Conservation (phyloP, 257 asterid genomes). For the Solanum verrucosum region DNA sequence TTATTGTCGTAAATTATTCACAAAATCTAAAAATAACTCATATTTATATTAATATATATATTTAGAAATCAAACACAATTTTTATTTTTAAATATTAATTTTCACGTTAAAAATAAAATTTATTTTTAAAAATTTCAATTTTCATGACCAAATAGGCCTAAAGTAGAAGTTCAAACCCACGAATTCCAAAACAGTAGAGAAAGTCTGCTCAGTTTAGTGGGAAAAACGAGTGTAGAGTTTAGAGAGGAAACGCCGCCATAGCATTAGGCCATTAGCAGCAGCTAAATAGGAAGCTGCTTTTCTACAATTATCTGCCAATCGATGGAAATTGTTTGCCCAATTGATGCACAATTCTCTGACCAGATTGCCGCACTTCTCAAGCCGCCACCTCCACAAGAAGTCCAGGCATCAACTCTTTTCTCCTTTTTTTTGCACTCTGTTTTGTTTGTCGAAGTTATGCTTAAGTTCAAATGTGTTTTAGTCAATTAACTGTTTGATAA, state of each 20-base stretch:
- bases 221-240: not conserved
- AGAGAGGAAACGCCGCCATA: not conserved
- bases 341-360: conserved; percentile 34
- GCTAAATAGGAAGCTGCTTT: not conserved
- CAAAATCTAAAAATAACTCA: no score
- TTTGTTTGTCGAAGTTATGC: not conserved
- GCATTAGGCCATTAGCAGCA: not conserved
- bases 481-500: not conserved
- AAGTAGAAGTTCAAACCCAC: no score
- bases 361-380: conserved; percentile 49
- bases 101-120: no score
- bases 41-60: no score
- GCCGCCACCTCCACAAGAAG: conserved; percentile 47
- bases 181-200: not conserved
- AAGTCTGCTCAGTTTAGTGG: not conserved
- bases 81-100: no score
- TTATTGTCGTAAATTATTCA: no score
- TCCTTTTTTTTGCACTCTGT: not conserved
- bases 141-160: not conserved
- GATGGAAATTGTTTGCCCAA: conserved; percentile 32
- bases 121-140: no score
- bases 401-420: conserved; percentile 29
- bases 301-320: not conserved
- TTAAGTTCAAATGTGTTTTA: not conserved
- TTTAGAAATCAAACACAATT: no score